Evolutionary conservation across 768 basidiomycete species (phyloP).

Genomic region (Pleurotus tuoliensis): DNA sequence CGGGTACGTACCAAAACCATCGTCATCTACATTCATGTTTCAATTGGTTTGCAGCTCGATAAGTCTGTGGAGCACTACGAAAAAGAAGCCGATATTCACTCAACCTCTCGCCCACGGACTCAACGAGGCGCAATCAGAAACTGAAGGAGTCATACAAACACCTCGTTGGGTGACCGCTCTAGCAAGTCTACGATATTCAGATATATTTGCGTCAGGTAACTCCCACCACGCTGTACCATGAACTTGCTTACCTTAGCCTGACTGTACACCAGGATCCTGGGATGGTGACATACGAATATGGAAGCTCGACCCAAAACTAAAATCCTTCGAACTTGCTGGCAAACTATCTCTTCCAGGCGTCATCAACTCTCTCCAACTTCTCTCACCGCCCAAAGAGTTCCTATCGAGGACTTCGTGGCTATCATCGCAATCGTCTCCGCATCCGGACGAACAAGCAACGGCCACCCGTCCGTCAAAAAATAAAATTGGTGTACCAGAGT

Average conservation of each 20-base stretch:
- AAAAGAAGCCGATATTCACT: conserved; percentile 94
- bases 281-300: conserved; percentile 88
- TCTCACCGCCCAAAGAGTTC: conserved; percentile 49
- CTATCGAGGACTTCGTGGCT: conserved; percentile 36
- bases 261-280: conserved; percentile 71
- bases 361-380: conserved; percentile 85
- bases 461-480: background rate
- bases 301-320: conserved; percentile 79
- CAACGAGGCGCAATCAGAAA: conserved; percentile 63
- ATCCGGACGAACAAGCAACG: background rate
- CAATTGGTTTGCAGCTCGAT: conserved; percentile 60
- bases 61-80: conserved; percentile 84
- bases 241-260: no score
- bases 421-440: conserved; percentile 9
- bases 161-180: conserved; percentile 92
- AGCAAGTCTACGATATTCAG: conserved; percentile 80
- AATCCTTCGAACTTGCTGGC: conserved; percentile 67
- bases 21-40: background rate
- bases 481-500: conserved; percentile 10
- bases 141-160: conserved; percentile 69
- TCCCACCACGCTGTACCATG: background rate
- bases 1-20: conserved; percentile 56
- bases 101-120: conserved; percentile 86
- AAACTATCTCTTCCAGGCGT: conserved; percentile 70
- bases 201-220: conserved; percentile 86